A percentile compares a stretch with the other conserved stretches of the same genome.
Conservation (phyloP, 2,329 filamentous ascomycete species). For the Aspergillus fischeri region DNA sequence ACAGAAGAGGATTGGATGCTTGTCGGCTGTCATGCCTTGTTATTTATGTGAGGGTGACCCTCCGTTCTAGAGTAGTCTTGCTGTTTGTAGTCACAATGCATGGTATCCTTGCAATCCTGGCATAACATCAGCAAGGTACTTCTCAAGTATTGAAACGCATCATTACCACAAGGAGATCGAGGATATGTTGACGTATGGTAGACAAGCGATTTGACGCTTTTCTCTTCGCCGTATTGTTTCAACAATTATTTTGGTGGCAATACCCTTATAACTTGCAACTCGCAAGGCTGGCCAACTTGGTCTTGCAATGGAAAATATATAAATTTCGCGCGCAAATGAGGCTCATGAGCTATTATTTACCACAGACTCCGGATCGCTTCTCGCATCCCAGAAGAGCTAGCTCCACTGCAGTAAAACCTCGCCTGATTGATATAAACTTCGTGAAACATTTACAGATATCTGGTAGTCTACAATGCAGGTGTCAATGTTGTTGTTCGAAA, state of each 20-base stretch:
- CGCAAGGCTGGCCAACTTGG: too few species aligned
- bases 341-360: background rate
- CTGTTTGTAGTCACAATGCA: background rate
- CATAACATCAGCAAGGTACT: background rate
- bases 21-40: background rate
- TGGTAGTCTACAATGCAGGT: background rate
- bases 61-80: background rate
- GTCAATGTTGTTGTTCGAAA: background rate
- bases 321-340: background rate
- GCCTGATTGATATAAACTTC: background rate
- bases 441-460: background rate
- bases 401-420: background rate
- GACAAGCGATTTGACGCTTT: background rate
- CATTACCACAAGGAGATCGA: background rate
- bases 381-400: background rate
- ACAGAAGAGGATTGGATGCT: background rate
- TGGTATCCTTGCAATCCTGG: background rate
- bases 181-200: background rate
- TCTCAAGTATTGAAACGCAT: background rate
- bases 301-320: background rate
- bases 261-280: background rate
- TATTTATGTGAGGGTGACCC: too few species aligned
- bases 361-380: background rate
- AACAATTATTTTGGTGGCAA: background rate
- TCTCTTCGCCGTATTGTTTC: background rate